A percentile compares a stretch with the other conserved stretches of the same genome.
These are phyloP conservation scores for Crithidia sp. DNA, from an alignment of 208 protist species.

Conservation along the genomic window DNA sequence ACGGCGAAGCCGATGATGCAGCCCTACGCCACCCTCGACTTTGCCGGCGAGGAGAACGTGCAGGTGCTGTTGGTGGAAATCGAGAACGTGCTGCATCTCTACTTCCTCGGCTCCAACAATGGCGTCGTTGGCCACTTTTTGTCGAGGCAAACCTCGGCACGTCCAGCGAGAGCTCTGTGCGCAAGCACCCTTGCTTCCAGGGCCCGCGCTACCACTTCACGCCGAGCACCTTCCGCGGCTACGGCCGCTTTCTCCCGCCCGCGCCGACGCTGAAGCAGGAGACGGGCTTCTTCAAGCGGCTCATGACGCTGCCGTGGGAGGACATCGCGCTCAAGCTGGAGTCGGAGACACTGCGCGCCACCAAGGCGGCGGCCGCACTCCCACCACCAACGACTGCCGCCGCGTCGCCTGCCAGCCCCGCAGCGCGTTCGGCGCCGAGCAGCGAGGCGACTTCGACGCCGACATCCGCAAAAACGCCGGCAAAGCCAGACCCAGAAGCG, in stretches of 20 bases:
- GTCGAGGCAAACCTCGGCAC: conserved; percentile 56
- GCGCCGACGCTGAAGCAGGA: conserved; percentile 79
- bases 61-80: conserved; percentile 61
- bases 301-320: conserved; percentile 85
- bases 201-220: conserved; percentile 43
- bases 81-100: conserved; percentile 73
- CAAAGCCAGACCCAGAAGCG: conserved; percentile 24
- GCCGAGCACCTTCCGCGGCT: conserved; percentile 69
- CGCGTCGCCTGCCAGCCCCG: not conserved
- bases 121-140: conserved; percentile 72
- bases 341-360: conserved; percentile 56
- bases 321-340: conserved; percentile 79
- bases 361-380: conserved; percentile 15
- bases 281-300: conserved; percentile 81
- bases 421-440: conserved; percentile 4
- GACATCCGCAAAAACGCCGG: not conserved
- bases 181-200: conserved; percentile 43
- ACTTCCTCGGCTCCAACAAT: conserved; percentile 66
- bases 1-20: conserved; percentile 64
- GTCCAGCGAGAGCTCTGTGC: conserved; percentile 42
- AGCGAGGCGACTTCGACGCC: not conserved
- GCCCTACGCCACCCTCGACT: conserved; percentile 69
- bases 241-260: conserved; percentile 64
- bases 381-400: not conserved
- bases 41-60: conserved; percentile 68